Evolutionary conservation across 768 basidiomycete genomes (phyloP).

Genomic region (Goffeauzyma gilvescens): DNA sequence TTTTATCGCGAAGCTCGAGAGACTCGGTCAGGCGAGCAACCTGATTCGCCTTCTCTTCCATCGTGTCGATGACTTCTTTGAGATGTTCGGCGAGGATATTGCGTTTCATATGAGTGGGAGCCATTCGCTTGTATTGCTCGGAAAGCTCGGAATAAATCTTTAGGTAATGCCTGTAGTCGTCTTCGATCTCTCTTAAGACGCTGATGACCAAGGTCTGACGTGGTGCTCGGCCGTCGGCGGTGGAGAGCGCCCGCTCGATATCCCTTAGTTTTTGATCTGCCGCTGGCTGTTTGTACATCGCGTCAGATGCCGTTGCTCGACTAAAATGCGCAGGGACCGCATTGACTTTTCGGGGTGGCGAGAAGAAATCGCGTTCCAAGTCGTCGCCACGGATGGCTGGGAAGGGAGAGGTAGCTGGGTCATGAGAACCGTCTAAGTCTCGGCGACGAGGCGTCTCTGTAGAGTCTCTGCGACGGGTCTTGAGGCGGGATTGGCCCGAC

Average conservation of each 20-base stretch:
- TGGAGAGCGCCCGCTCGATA: conserved; percentile 40
- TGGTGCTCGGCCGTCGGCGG: conserved; percentile 41
- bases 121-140: conserved; percentile 80
- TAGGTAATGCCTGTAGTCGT: conserved; percentile 87
- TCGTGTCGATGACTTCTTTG: conserved; percentile 70
- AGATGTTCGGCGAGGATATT: conserved; percentile 75
- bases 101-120: conserved; percentile 64
- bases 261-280: conserved; percentile 14
- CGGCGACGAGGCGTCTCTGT: background rate
- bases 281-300: background rate
- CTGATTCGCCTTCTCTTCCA: conserved; percentile 54
- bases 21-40: conserved; percentile 10
- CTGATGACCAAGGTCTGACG: conserved; percentile 72
- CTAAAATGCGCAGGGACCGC: no score
- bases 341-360: conserved; percentile 26
- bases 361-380: conserved; percentile 61
- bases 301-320: no score
- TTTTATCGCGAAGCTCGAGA: conserved; percentile 4
- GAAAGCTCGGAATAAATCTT: conserved; percentile 82
- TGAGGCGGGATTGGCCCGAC: conserved; percentile 8
- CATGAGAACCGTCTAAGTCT: no score
- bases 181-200: conserved; percentile 73
- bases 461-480: conserved; percentile 7
- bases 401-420: conserved; percentile 42
- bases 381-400: conserved; percentile 62